phyloP scores from a whole-genome alignment of 352 stramenopile genomes.

The Thalassiosira mediterranea region DNA sequence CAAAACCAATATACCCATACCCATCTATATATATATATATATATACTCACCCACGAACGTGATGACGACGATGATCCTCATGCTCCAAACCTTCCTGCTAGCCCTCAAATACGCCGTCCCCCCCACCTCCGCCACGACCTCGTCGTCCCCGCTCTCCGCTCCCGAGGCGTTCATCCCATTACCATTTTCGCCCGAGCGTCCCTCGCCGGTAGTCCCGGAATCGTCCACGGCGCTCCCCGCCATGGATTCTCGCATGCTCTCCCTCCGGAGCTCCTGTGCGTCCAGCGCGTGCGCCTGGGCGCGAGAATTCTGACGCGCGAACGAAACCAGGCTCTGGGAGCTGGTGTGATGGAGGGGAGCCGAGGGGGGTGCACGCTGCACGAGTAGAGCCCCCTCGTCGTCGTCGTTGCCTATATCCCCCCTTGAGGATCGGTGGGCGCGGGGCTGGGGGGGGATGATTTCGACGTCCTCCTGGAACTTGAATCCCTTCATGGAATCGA shows the following conservation, averaged over 20 bases:
- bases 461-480: too few species aligned
- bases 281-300: background rate
- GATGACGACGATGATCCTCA: slow-evolving; percentile 34
- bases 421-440: too few species aligned
- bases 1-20: too few species aligned
- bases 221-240: background rate
- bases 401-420: too few species aligned
- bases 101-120: slow-evolving; percentile 29
- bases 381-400: too few species aligned
- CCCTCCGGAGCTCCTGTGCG: background rate
- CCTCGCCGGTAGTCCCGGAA: background rate
- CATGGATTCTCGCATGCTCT: background rate
- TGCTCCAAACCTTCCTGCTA: slow-evolving; percentile 22
- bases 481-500: too few species aligned
- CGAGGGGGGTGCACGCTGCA: too few species aligned
- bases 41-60: slow-evolving; percentile 24
- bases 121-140: slow-evolving; percentile 19
- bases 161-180: background rate
- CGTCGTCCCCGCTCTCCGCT: slow-evolving; percentile 1
- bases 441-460: too few species aligned
- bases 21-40: too few species aligned
- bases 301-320: background rate
- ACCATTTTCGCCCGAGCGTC: background rate
- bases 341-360: background rate
- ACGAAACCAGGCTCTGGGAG: too few species aligned